Conservation (phyloP, 192 early-diverging fungal species). For the Coemansia sp. region DNA sequence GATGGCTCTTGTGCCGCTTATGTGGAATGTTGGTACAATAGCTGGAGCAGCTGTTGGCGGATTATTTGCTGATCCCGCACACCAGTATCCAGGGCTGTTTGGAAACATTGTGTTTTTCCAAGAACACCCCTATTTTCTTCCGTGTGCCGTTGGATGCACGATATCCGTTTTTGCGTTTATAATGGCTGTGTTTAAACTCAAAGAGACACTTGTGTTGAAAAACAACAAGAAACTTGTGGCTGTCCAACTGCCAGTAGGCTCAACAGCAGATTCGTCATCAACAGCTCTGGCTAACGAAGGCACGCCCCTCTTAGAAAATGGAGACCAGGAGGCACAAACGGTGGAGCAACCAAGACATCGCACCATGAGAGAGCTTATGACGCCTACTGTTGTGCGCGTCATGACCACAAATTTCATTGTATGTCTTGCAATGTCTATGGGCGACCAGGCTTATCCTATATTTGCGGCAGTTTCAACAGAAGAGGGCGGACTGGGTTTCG, state of each 20-base stretch:
- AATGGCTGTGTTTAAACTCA: constrained; percentile 62
- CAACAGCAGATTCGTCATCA: background rate
- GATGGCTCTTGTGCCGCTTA: constrained; percentile 71
- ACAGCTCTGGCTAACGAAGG: background rate
- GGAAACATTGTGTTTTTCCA: constrained; percentile 60
- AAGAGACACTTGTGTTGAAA: constrained; percentile 55
- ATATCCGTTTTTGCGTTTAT: constrained; percentile 64
- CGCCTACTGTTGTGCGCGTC: constrained; percentile 19
- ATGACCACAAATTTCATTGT: constrained; percentile 27
- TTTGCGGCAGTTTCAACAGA: constrained; percentile 38
- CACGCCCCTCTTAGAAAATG: constrained; percentile 11
- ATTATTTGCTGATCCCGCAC: constrained; percentile 69
- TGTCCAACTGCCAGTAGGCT: background rate
- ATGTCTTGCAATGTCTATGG: constrained; percentile 27
- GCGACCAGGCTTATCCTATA: constrained; percentile 42
- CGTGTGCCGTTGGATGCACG: constrained; percentile 66
- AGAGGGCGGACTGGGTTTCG: constrained; percentile 59
- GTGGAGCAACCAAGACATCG: constrained; percentile 7
- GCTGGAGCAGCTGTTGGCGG: constrained; percentile 76
- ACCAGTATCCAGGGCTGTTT: constrained; percentile 64
- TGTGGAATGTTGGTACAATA: constrained; percentile 63
- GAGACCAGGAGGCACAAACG: background rate
- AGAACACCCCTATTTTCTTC: constrained; percentile 77
- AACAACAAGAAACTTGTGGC: background rate
- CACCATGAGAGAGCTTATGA: constrained; percentile 18